These are phyloP conservation scores for Fusarium oxysporum DNA, from an alignment of 2,329 filamentous ascomycete species.

Conservation along the genomic window DNA sequence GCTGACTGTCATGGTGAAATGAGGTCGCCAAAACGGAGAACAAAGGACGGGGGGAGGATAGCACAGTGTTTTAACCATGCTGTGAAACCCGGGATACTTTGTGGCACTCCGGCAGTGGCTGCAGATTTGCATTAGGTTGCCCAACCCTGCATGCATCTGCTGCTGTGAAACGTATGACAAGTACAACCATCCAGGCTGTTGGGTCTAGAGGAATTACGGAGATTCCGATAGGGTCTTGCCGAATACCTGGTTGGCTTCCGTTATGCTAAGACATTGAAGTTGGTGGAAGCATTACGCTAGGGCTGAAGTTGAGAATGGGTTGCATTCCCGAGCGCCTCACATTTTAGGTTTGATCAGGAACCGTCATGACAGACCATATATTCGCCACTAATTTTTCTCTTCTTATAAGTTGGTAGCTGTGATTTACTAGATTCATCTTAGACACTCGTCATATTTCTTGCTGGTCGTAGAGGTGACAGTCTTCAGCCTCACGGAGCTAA, in stretches of 20 bases:
- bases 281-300: background rate
- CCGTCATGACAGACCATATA: fast-evolving
- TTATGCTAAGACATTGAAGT: background rate
- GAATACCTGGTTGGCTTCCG: background rate
- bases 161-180: background rate
- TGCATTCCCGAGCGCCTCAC: background rate
- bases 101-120: slow-evolving; percentile 12
- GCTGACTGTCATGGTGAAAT: background rate
- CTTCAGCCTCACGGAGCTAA: background rate
- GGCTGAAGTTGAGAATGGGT: background rate
- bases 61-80: background rate
- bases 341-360: no score
- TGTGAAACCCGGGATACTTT: background rate
- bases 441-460: no score
- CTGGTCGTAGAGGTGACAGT: no score
- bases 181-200: background rate
- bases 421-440: no score
- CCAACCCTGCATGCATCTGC: background rate
- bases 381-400: background rate
- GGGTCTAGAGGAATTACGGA: background rate
- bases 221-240: no score
- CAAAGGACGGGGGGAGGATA: background rate
- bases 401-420: no score
- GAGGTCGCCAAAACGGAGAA: background rate
- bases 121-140: background rate